phyloP scores from a whole-genome alignment of 805 yeast species.

The Sugiyamaella chiloensis region DNA sequence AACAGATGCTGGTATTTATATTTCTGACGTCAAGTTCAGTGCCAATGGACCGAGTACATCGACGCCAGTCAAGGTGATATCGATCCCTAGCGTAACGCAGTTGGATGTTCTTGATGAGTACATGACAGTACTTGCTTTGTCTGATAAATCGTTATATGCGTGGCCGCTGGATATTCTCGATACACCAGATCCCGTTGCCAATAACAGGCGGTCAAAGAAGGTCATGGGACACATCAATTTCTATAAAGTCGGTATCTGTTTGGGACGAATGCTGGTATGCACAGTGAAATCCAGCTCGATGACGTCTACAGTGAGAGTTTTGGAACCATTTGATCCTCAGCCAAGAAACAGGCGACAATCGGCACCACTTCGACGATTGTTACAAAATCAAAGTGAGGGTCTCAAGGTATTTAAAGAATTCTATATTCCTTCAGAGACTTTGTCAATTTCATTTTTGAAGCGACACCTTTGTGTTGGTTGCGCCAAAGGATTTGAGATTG shows the following conservation, averaged over 20 bases:
- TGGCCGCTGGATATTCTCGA: slow-evolving; percentile 63
- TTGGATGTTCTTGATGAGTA: slow-evolving; percentile 90
- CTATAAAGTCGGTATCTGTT: slow-evolving; percentile 90
- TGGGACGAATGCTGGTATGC: slow-evolving; percentile 82
- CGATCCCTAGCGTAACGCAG: slow-evolving; percentile 77
- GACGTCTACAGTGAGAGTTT: slow-evolving; percentile 70
- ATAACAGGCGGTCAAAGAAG: slow-evolving; percentile 62
- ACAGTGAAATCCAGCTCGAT: slow-evolving; percentile 82
- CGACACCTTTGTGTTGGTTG: slow-evolving; percentile 92
- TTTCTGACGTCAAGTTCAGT: slow-evolving; percentile 62
- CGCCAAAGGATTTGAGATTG: slow-evolving; percentile 93
- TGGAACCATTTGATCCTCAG: slow-evolving; percentile 81
- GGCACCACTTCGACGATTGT: slow-evolving; percentile 34
- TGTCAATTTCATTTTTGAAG: slow-evolving; percentile 84
- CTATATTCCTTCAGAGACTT: slow-evolving; percentile 81
- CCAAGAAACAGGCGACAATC: slow-evolving; percentile 39
- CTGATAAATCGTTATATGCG: slow-evolving; percentile 78
- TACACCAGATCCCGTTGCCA: slow-evolving; percentile 40
- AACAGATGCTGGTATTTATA: slow-evolving; percentile 86
- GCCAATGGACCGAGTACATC: slow-evolving; percentile 38
- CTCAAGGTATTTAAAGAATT: slow-evolving; percentile 74
- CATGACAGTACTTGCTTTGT: slow-evolving; percentile 71
- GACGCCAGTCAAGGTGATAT: slow-evolving; percentile 67
- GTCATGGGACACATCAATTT: slow-evolving; percentile 83
- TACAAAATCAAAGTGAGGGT: slow-evolving; percentile 52